A percentile compares a stretch with the other conserved stretches of the same genome.
Conservation (phyloP, 2,329 filamentous ascomycete genomes). For the Xylariaceae sp. region DNA sequence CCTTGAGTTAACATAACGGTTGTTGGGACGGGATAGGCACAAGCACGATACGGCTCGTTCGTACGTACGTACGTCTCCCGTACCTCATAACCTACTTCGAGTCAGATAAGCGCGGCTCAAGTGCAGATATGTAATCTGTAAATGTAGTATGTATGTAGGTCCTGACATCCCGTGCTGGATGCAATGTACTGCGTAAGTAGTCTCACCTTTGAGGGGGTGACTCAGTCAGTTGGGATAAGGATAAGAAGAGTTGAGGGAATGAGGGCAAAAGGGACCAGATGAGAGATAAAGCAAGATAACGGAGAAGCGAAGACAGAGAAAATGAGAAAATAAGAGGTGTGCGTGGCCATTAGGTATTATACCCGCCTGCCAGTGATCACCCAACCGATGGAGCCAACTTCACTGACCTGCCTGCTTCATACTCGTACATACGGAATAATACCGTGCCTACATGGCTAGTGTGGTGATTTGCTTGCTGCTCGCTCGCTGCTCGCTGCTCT, state of each 20-base stretch:
- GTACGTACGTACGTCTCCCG: no score
- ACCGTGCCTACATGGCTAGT: not conserved
- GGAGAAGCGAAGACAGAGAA: not conserved
- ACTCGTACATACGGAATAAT: not conserved
- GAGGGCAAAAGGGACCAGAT: not conserved
- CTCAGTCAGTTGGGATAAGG: no score
- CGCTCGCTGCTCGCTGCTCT: not conserved
- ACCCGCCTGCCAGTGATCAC: not conserved
- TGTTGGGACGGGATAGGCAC: not conserved
- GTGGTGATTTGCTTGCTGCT: no score
- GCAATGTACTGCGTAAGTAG: no score
- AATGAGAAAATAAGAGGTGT: conserved; percentile 15
- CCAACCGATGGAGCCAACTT: no score
- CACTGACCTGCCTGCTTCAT: not conserved
- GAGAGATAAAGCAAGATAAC: not conserved
- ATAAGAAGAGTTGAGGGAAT: not conserved
- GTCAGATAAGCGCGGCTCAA: conserved; percentile 32
- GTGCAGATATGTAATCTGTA: conserved; percentile 16
- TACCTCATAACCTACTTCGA: conserved; percentile 22
- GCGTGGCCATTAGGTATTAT: conserved; percentile 16
- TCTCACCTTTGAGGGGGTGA: no score
- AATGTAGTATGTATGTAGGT: no score
- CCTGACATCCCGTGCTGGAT: no score
- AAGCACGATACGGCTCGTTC: not conserved
- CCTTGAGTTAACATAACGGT: not conserved